phyloP scores from a whole-genome alignment of 331 rosid genomes.

The Malus hybrid region DNA sequence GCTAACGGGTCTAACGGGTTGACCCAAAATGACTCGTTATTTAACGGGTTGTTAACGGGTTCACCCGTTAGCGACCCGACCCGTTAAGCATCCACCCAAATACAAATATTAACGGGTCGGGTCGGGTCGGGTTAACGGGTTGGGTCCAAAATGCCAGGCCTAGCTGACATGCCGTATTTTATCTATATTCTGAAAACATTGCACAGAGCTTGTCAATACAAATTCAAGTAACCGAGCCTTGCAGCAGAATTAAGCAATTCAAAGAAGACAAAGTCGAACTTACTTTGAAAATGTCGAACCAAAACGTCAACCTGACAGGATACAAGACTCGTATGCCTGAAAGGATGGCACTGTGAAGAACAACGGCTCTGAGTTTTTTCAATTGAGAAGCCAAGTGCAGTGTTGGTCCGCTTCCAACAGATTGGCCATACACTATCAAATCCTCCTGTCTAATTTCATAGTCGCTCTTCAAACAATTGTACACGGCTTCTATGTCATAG shows the following conservation, averaged over 20 bases:
- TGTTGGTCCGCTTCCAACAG: slow-evolving; percentile 94
- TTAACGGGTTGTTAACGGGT: too few relatives aligned
- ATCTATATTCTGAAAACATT: slow-evolving; percentile 66
- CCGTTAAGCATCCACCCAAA: too few relatives aligned
- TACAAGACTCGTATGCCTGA: slow-evolving; percentile 85
- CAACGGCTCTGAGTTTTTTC: slow-evolving; percentile 68
- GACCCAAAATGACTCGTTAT: too few relatives aligned
- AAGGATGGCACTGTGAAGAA: slow-evolving; percentile 90
- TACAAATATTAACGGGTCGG: too few relatives aligned
- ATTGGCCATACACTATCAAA: slow-evolving; percentile 78
- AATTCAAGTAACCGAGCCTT: neutral
- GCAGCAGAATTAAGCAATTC: neutral
- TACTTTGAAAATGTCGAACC: slow-evolving; percentile 94
- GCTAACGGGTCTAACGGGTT: too few relatives aligned
- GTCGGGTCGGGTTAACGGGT: too few relatives aligned
- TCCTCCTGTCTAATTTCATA: slow-evolving; percentile 76
- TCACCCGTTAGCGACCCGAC: too few relatives aligned
- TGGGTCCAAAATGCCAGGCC: too few relatives aligned
- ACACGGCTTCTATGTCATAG: slow-evolving; percentile 81
- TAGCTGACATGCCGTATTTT: slow-evolving; percentile 64
- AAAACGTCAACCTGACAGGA: slow-evolving; percentile 80
- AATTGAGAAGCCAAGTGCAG: slow-evolving; percentile 70
- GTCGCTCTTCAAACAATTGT: slow-evolving; percentile 63
- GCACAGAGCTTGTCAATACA: slow-evolving; percentile 21
- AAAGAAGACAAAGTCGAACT: slow-evolving; percentile 14